phyloP scores from a whole-genome alignment of 768 basidiomycete genomes.

The Suillus sp. region DNA sequence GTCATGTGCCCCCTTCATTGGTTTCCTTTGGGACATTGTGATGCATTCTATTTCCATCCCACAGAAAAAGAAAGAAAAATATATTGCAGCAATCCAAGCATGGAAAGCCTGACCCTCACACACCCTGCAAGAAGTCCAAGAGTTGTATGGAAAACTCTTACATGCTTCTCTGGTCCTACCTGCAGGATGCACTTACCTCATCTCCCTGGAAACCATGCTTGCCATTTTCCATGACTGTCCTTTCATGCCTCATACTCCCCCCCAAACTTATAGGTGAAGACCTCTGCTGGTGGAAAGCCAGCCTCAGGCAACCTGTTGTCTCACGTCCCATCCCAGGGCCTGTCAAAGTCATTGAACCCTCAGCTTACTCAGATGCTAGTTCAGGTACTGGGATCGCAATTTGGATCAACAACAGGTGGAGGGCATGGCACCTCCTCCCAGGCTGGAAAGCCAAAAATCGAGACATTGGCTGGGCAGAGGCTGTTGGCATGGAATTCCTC shows the following conservation, averaged over 20 bases:
- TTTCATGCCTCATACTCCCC: slow-evolving; percentile 28
- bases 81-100: slow-evolving; percentile 26
- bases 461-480: slow-evolving; percentile 52
- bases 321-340: slow-evolving; percentile 19
- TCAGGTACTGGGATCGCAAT: slow-evolving; percentile 36
- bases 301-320: slow-evolving; percentile 21
- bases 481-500: slow-evolving; percentile 45
- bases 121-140: slow-evolving; percentile 37
- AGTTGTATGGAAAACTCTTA: slow-evolving; percentile 43
- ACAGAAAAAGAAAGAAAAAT: slow-evolving; percentile 31
- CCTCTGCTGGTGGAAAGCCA: slow-evolving; percentile 39
- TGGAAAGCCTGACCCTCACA: slow-evolving; percentile 20
- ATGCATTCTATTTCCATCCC: slow-evolving; percentile 20
- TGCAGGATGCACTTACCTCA: slow-evolving; percentile 41
- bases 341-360: slow-evolving; percentile 32
- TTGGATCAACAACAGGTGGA: slow-evolving; percentile 17
- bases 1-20: slow-evolving; percentile 23
- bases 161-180: slow-evolving; percentile 38
- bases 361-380: slow-evolving; percentile 46
- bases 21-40: slow-evolving; percentile 31
- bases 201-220: slow-evolving; percentile 41
- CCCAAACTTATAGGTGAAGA: slow-evolving; percentile 26
- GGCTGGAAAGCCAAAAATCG: slow-evolving; percentile 28
- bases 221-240: slow-evolving; percentile 30
- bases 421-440: slow-evolving; percentile 34